Base-by-base conservation (phyloP, 2,329 filamentous ascomycete genomes). In the Arachnopeziza araneosa region DNA sequence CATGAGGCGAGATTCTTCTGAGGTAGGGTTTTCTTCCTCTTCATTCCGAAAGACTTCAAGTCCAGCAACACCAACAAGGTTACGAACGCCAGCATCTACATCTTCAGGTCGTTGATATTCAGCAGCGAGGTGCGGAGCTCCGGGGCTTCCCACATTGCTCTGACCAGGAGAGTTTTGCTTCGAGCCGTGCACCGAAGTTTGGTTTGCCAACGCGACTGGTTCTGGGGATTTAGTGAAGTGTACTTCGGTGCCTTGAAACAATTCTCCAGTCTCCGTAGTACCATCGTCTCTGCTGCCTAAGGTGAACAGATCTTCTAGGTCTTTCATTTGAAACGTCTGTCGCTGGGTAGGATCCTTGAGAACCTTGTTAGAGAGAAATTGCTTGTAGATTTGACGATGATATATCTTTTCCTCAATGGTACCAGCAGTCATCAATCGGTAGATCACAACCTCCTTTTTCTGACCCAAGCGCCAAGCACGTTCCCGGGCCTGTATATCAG, bases 391-490 rank as follows among this genome's bases (percentile, higher is more conserved):
- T 71, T 99, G 95, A 19, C 96, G 89, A 74, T 99, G 93, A 64
- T 98, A 99, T 30, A 99, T 99, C 77, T 99, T 99, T 75, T 99
- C 95, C 72, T 99, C 95, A 24, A 99, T 99, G 0, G 96, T 99
- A 1, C 95, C 95, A 5, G 93, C 91, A 3, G 91, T 96, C 90
- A 99, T 96, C n/a, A 99, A 81, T 44, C 96, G 89, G 73, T 97
- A 99, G 23, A 99, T 96, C 4, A 91, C 93, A 26, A 99, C 95
- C 54, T 96, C 91, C 57, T 89, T 88, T 74, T 96, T 97, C 76
- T 99, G 95, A 0, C 95, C 95, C 1, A 99, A 78, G 60, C 95
- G 86, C 95, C 95, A 99, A 6, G 96, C 95, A 69, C 95, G 85
- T 75, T 99, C 95, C 54, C 95, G 87, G 19, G 95, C 95, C 76